Conservation (phyloP, 148 eudicot species). For the Dysphania ambrosioides region DNA sequence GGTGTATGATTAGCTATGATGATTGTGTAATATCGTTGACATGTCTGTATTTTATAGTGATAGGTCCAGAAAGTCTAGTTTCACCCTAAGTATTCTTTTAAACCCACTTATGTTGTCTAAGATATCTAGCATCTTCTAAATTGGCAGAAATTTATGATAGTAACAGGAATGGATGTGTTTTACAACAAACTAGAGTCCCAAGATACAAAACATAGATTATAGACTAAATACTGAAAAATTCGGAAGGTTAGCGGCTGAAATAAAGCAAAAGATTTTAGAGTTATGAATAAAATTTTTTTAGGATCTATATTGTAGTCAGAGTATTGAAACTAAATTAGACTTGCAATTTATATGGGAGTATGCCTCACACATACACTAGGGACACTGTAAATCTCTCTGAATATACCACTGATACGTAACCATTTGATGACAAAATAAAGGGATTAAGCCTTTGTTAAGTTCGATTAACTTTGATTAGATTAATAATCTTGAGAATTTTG, state of each 20-base stretch:
- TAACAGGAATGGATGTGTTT: background rate
- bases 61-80: background rate
- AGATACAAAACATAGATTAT: background rate
- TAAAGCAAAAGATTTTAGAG: background rate
- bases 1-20: background rate
- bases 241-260: background rate
- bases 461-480: background rate
- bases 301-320: no score
- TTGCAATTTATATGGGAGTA: background rate
- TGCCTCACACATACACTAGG: no score
- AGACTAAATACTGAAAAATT: background rate
- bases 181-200: background rate
- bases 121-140: background rate
- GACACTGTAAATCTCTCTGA: background rate
- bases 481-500: conserved; percentile 10
- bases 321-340: no score
- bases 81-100: background rate
- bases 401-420: background rate
- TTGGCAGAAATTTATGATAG: no score
- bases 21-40: background rate
- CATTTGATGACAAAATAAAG: conserved; percentile 11
- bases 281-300: no score
- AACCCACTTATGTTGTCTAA: background rate
- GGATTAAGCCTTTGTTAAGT: conserved; percentile 1
- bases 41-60: background rate